Evolutionary conservation across 179 eudicot genomes (phyloP).

Genomic region (Vitellaria paradoxa): DNA sequence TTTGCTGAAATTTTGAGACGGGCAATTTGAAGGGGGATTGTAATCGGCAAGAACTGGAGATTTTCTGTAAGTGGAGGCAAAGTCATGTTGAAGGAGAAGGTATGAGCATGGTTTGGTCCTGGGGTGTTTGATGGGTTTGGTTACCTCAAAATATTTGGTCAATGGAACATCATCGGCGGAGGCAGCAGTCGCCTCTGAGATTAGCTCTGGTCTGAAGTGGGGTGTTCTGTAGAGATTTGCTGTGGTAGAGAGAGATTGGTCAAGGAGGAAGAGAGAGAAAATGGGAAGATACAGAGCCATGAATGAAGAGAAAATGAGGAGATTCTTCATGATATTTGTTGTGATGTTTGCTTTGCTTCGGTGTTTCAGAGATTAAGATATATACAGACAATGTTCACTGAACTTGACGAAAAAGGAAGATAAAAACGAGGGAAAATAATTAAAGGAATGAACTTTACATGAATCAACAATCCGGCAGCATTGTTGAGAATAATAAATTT

Average conservation of each 20-base stretch:
- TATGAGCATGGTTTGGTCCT: constrained; percentile 45
- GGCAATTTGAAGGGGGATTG: constrained; percentile 65
- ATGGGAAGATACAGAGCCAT: constrained; percentile 14
- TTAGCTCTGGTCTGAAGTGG: constrained; percentile 26
- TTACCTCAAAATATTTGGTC: constrained; percentile 68
- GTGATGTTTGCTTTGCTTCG: no score
- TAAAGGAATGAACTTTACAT: no score
- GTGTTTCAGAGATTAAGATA: no score
- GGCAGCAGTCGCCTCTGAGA: constrained; percentile 14
- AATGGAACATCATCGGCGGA: constrained; percentile 17
- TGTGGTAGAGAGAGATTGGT: constrained; percentile 27
- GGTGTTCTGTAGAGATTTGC: constrained; percentile 34
- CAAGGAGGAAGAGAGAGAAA: constrained; percentile 28
- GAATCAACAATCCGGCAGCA: no score
- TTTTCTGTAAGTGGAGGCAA: constrained; percentile 56
- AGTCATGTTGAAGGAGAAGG: constrained; percentile 55
- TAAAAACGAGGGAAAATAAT: no score
- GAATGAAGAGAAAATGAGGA: no score
- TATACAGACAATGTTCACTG: no score
- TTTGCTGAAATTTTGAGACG: constrained; percentile 29
- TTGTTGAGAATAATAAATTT: no score
- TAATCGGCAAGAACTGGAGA: constrained; percentile 58
- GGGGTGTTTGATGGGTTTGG: constrained; percentile 54
- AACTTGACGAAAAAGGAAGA: no score
- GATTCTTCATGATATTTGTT: no score